phyloP scores from a whole-genome alignment of 208 protist genomes.

The Zelonia costaricensis region DNA sequence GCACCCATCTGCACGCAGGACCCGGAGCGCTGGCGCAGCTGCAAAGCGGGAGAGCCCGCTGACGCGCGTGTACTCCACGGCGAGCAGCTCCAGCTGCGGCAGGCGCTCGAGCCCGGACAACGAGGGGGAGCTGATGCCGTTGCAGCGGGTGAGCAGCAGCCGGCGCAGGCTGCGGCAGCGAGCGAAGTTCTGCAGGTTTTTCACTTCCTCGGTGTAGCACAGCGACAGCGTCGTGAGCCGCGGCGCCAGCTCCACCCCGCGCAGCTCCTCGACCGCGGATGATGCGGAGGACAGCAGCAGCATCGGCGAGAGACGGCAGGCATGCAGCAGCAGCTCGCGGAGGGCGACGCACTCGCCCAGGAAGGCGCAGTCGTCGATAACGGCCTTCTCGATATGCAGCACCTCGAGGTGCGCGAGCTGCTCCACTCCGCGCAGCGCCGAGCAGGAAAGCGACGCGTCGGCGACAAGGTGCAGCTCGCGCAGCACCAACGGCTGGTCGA shows the following conservation, averaged over 20 bases:
- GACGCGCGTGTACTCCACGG: conserved; percentile 67
- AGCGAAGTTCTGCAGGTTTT: conserved; percentile 38
- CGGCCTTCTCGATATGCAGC: conserved; percentile 47
- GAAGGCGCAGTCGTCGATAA: conserved; percentile 45
- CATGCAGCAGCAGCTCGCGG: conserved; percentile 52
- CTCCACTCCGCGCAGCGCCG: conserved; percentile 40
- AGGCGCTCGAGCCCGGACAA: conserved; percentile 42
- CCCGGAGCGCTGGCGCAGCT: conserved; percentile 24
- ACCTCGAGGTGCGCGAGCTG: conserved; percentile 49
- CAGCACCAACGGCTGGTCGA: conserved; percentile 18
- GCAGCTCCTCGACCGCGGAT: conserved; percentile 16
- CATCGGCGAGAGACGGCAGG: conserved; percentile 38
- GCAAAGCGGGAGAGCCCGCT: conserved; percentile 38
- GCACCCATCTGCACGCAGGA: conserved; percentile 51
- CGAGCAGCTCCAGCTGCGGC: conserved; percentile 41
- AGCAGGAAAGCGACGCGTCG: conserved; percentile 39
- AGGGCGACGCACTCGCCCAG: conserved; percentile 36
- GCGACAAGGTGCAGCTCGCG: conserved; percentile 58
- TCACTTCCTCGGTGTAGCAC: conserved; percentile 46
- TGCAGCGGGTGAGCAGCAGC: conserved; percentile 56
- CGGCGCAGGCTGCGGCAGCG: conserved; percentile 38
- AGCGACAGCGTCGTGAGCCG: conserved; percentile 51
- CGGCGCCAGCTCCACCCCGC: conserved; percentile 42
- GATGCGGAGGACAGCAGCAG: background rate
- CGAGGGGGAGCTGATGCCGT: conserved; percentile 43